Percentiles rank a stretch among this genome's conserved stretches.
Conservation (phyloP, 352 stramenopile genomes). For the Pythium volutum region DNA sequence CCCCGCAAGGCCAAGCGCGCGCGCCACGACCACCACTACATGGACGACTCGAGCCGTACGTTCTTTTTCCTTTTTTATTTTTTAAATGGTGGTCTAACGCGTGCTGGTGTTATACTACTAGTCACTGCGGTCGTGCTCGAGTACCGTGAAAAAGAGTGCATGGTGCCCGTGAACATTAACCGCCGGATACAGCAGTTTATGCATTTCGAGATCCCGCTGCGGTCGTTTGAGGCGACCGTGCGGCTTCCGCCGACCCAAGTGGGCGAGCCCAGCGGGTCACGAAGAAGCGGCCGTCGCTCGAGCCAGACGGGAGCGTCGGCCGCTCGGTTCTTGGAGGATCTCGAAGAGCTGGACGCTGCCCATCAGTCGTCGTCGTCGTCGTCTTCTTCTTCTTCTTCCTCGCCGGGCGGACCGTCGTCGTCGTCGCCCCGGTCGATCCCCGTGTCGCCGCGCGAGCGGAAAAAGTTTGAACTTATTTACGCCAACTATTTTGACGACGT, state of each 20-base stretch:
- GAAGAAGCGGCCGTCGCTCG: not conserved
- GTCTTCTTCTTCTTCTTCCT: constrained; percentile 6
- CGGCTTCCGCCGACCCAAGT: constrained; percentile 51
- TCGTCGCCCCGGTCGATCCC: constrained; percentile 81
- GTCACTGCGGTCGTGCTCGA: constrained; percentile 84
- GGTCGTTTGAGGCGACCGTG: constrained; percentile 83
- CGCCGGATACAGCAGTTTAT: constrained; percentile 85
- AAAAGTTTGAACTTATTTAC: constrained; percentile 74
- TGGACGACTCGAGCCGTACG: constrained; percentile 64
- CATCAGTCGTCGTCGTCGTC: constrained; percentile 1
- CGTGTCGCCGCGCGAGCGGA: constrained; percentile 64
- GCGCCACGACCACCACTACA: constrained; percentile 48
- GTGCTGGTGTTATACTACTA: constrained; percentile 11
- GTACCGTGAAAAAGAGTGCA: constrained; percentile 84
- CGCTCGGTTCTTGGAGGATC: not conserved
- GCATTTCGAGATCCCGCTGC: constrained; percentile 83
- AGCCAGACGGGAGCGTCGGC: not conserved
- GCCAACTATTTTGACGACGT: constrained; percentile 84
- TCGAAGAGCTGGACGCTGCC: not conserved
- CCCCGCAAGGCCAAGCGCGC: constrained; percentile 17
- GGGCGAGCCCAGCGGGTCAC: constrained; percentile 3
- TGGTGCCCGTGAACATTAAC: constrained; percentile 81
- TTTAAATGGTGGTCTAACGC: not conserved
- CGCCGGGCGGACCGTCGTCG: constrained; percentile 29
- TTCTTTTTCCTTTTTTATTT: constrained; percentile 13